Evolutionary conservation across 2,329 filamentous ascomycete genomes (phyloP).

Genomic region (Ophiostoma tasmaniense): DNA sequence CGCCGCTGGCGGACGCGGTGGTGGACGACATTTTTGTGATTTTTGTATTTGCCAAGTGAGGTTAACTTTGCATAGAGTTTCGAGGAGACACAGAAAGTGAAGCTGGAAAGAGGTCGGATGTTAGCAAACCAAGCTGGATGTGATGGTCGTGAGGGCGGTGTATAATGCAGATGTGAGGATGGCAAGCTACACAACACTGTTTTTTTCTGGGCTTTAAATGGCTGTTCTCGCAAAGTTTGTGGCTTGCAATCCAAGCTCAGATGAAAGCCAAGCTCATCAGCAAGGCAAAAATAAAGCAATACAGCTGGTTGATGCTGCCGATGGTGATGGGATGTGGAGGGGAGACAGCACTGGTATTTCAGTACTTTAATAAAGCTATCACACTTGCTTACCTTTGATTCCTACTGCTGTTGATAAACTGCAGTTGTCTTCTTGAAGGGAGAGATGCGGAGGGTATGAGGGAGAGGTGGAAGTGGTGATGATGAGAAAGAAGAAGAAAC

Average conservation of each 20-base stretch:
- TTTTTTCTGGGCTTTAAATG: background rate
- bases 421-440: conserved; percentile 4
- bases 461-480: conserved; percentile 5
- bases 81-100: background rate
- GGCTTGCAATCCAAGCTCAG: background rate
- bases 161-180: background rate
- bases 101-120: background rate
- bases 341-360: background rate
- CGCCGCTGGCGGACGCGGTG: conserved; percentile 42
- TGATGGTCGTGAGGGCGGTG: background rate
- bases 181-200: background rate
- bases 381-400: background rate
- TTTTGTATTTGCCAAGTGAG: conserved; percentile 1
- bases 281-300: background rate
- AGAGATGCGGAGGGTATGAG: background rate
- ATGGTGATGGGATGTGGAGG: background rate
- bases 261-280: background rate
- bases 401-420: background rate
- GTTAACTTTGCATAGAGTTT: conserved; percentile 4
- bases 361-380: background rate
- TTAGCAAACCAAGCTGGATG: background rate
- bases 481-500: conserved; percentile 6
- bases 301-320: background rate
- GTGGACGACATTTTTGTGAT: conserved; percentile 44
- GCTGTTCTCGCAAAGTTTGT: background rate